These are phyloP conservation scores for Cercospora zeae-maydis DNA, from an alignment of 2,329 filamentous ascomycete genomes.

Conservation along the genomic window DNA sequence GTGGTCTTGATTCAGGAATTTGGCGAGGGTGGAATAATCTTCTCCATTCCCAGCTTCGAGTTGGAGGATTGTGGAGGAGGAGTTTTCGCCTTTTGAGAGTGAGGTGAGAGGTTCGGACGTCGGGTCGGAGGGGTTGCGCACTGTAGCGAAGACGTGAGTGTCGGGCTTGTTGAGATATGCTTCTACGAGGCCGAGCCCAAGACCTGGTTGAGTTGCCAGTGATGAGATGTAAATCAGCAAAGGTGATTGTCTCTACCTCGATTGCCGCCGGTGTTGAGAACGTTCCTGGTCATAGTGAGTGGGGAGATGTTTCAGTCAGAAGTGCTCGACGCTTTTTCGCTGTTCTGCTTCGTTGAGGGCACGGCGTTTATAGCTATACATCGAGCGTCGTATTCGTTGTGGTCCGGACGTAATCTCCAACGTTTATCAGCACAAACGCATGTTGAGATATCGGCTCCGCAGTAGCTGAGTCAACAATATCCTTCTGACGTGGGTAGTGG, in stretches of 20 bases:
- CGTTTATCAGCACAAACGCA: background rate
- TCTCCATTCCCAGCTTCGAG: slow-evolving; percentile 3
- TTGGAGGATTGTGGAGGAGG: background rate
- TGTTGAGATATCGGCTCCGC: background rate
- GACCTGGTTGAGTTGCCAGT: slow-evolving; percentile 2
- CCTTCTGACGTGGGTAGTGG: background rate
- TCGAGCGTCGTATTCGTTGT: background rate
- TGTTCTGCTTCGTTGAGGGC: background rate
- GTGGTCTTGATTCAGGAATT: background rate
- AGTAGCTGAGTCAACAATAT: background rate
- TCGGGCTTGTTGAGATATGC: slow-evolving; percentile 1
- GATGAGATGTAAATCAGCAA: background rate
- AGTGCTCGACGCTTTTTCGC: background rate
- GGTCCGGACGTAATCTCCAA: background rate
- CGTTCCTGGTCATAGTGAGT: background rate
- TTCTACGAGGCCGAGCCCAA: slow-evolving; percentile 12
- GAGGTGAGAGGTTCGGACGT: slow-evolving; percentile 2
- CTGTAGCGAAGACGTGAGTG: slow-evolving; percentile 12
- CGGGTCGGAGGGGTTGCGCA: slow-evolving; percentile 4
- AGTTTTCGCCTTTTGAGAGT: background rate
- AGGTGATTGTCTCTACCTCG: background rate
- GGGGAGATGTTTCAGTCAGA: background rate
- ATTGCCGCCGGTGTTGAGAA: slow-evolving; percentile 8
- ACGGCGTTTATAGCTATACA: background rate
- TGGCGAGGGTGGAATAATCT: background rate